Conservation (phyloP, 1,284 basidiomycete genomes). For the Cryptococcus floricola region DNA sequence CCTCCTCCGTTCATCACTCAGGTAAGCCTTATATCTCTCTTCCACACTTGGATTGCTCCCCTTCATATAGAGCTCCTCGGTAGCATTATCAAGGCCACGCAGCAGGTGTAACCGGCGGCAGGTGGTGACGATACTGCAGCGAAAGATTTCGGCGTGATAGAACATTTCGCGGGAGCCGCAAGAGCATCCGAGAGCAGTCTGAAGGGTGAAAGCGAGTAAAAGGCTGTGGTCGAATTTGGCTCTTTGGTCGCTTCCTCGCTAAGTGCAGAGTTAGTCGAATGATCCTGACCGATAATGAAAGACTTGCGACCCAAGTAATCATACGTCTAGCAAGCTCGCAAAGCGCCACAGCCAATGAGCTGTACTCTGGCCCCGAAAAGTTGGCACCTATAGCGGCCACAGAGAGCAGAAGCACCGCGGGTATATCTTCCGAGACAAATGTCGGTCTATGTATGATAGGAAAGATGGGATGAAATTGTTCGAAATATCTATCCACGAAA, state of each 20-base stretch:
- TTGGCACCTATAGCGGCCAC: constrained; percentile 35
- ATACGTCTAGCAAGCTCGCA: constrained; percentile 35
- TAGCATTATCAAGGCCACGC: constrained; percentile 16
- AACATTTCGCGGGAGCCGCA: constrained; percentile 38
- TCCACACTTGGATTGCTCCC: constrained; percentile 13
- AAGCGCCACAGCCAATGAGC: constrained; percentile 30
- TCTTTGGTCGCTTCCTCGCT: constrained; percentile 38
- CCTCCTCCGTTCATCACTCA: constrained; percentile 31
- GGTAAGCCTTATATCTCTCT: constrained; percentile 22
- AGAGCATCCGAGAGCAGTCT: constrained; percentile 25
- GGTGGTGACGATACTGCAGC: constrained; percentile 32
- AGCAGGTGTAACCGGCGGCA: constrained; percentile 28
- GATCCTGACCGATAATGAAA: neutral
- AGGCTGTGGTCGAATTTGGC: constrained; percentile 31
- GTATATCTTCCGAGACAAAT: constrained; percentile 22
- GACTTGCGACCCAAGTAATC: constrained; percentile 33
- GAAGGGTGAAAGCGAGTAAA: constrained; percentile 26
- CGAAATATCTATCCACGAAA: constrained; percentile 41
- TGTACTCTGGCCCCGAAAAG: constrained; percentile 30
- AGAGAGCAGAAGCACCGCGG: constrained; percentile 34
- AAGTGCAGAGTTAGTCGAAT: neutral
- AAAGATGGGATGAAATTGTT: constrained; percentile 38
- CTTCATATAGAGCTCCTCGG: constrained; percentile 14
- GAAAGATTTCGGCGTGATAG: constrained; percentile 34
- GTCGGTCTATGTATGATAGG: constrained; percentile 38